These are phyloP conservation scores for Penicillium cosmopolitanum DNA, from an alignment of 495 filamentous ascomycete species.

Conservation along the genomic window DNA sequence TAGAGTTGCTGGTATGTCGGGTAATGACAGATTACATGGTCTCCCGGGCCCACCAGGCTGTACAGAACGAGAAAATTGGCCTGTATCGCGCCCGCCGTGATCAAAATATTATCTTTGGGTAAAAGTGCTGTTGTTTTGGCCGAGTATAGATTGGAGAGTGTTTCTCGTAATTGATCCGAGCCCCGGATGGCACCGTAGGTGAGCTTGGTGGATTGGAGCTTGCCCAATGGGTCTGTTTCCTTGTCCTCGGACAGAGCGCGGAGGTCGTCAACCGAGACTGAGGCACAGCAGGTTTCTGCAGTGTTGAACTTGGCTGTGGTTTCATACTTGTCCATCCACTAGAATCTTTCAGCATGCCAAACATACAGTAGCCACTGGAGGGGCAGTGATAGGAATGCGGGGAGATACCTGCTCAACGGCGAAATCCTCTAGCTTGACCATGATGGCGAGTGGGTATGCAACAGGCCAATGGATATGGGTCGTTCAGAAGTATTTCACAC, in stretches of 20 bases:
- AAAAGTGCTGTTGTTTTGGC: conserved; percentile 53
- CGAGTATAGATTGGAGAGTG: conserved; percentile 69
- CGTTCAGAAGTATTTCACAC: background rate
- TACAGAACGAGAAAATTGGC: conserved; percentile 84
- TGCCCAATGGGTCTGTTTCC: conserved; percentile 41
- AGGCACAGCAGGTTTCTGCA: conserved; percentile 85
- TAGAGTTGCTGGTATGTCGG: conserved; percentile 93
- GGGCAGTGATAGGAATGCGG: conserved; percentile 21
- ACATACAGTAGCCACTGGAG: background rate
- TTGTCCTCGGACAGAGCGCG: conserved; percentile 59
- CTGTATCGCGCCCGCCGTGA: conserved; percentile 80
- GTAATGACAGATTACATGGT: conserved; percentile 88
- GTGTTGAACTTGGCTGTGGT: conserved; percentile 75
- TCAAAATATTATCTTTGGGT: conserved; percentile 68
- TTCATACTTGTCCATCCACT: conserved; percentile 91
- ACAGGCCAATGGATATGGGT: background rate
- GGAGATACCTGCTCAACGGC: conserved; percentile 72
- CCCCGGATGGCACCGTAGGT: conserved; percentile 75
- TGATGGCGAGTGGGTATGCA: background rate
- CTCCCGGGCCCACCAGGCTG: conserved; percentile 72
- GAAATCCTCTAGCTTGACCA: conserved; percentile 53
- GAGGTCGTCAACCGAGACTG: conserved; percentile 77
- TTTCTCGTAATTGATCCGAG: conserved; percentile 62
- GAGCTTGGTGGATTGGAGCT: conserved; percentile 53
- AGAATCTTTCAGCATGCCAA: background rate